Evolutionary conservation across 2,329 filamentous ascomycete species (phyloP).

Genomic region (Aspergillus sp.): DNA sequence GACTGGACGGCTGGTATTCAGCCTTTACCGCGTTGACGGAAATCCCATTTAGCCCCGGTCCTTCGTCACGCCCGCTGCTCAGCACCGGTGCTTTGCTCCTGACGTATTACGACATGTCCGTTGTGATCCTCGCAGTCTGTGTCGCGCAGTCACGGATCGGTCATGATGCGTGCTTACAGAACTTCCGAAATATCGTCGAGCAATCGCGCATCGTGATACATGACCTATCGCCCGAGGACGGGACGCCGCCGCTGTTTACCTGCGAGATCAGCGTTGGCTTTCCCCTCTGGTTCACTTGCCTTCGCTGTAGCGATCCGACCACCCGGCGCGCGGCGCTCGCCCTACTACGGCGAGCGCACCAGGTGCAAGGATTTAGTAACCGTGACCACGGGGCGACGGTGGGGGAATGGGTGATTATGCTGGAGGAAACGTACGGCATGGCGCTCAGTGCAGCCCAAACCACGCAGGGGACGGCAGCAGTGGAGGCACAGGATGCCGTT

Average conservation of each 20-base stretch:
- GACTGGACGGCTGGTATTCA: constrained; percentile 23
- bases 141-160: constrained; percentile 18
- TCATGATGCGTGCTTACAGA: constrained; percentile 22
- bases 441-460: background rate
- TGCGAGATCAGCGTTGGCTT: constrained; percentile 31
- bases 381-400: constrained; percentile 6
- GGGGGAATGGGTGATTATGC: constrained; percentile 25
- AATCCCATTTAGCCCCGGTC: background rate
- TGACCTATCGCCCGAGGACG: constrained; percentile 19
- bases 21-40: constrained; percentile 22
- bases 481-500: background rate
- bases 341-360: constrained; percentile 24
- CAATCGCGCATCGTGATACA: constrained; percentile 23
- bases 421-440: constrained; percentile 29
- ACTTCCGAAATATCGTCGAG: constrained; percentile 28
- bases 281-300: constrained; percentile 32
- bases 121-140: constrained; percentile 23
- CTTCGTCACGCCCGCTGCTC: constrained; percentile 15
- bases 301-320: constrained; percentile 33
- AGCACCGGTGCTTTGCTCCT: constrained; percentile 22
- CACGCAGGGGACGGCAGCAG: background rate
- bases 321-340: constrained; percentile 29
- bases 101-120: constrained; percentile 24
- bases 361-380: constrained; percentile 30
- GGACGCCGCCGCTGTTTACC: constrained; percentile 29